Conservation (phyloP, 148 eudicot species). For the Hydrangea macrophylla region DNA sequence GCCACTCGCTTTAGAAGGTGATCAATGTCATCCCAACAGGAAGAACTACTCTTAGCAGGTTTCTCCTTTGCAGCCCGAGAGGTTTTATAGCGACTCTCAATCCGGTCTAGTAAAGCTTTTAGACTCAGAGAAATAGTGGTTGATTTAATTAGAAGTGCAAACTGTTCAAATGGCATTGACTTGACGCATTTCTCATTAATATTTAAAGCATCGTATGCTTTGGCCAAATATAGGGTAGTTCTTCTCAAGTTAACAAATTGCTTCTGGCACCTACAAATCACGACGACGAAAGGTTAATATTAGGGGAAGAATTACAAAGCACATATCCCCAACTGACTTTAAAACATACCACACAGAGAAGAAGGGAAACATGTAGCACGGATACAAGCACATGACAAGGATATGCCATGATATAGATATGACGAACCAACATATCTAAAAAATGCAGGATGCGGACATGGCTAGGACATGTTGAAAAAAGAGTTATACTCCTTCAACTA, state of each 20-base stretch:
- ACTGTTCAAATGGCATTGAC: constrained; percentile 87
- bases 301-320: neutral
- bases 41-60: constrained; percentile 32
- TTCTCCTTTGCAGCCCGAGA: constrained; percentile 27
- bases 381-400: no score
- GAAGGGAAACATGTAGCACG: no score
- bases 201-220: constrained; percentile 47
- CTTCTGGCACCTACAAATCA: constrained; percentile 68
- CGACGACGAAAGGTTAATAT: neutral
- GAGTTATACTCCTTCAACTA: no score
- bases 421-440: no score
- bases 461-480: no score
- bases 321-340: no score
- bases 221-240: constrained; percentile 64
- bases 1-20: constrained; percentile 89
- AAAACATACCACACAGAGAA: no score
- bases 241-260: constrained; percentile 46
- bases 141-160: constrained; percentile 71
- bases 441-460: no score
- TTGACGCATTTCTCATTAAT: constrained; percentile 52
- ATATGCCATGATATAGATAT: no score
- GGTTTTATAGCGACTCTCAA: constrained; percentile 62
- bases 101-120: constrained; percentile 67
- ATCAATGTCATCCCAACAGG: constrained; percentile 63
- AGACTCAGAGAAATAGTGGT: constrained; percentile 44